Evolutionary conservation across 345 rosid species (phyloP), one percentile per base, ranked within the genome.

Genomic region (Citrus glauca): DNA sequence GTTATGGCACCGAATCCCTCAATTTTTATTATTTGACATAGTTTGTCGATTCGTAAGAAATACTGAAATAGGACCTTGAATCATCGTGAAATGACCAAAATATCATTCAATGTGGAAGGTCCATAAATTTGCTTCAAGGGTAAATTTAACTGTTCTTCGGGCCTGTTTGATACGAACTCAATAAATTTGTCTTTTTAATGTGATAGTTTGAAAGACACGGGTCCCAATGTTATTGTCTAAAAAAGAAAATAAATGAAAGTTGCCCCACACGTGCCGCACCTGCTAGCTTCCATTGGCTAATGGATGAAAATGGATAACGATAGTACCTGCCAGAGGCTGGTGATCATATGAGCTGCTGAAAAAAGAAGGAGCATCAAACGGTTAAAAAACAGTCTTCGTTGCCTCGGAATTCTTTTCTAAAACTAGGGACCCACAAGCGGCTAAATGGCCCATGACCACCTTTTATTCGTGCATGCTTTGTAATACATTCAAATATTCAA

Each of bases 351-450:
- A 75, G 33, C 32, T 48, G 71, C 50, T 62, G 24, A 9, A 27
- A 4, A 4, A 66, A 75, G 42, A 22, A 25, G 17, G 69, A 7
- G 78, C 72, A 75, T 66, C 78, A n/a, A 75, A 22, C 9, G 78
- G 78, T 75, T 71, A 66, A 66, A 75, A 75, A 32, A 55, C 5
- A 53, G 71, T 24, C 53, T 66, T 27, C 50, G 14, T 2, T 42
- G 50, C 50, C 35, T 14, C 16, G 55, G 8, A 30, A 32, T 50
- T 65, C 35, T n/a, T 8, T 73, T 62, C 30, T 48, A 13, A 25
- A 74, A 40, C 0, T 19, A 14, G 59, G 69, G 69, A 28, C 77
- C 77, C 42, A 62, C 19, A 14, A 2, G 1, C 28, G 17, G 50
- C 50, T 0, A 45, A 45, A 45, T 45, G 50, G 50, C 50, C 25